Percentiles rank a stretch among this genome's conserved stretches.
Conservation (phyloP, 371 early-diverging fungal species). For the Polyrhizophydium stewartii region DNA sequence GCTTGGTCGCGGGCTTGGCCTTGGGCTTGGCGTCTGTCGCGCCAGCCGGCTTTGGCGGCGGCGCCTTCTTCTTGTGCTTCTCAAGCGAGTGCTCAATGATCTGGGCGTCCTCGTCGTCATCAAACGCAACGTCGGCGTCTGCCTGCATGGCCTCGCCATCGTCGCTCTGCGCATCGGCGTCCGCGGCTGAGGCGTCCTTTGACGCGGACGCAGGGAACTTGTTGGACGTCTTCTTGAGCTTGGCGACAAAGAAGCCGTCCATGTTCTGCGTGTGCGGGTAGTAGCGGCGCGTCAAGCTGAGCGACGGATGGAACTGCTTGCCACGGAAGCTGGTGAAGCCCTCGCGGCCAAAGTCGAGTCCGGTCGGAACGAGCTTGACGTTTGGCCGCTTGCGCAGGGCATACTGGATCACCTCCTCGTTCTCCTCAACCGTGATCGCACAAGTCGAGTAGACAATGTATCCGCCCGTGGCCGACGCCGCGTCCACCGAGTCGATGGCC, state of each 20-base stretch:
- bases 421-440: conserved; percentile 98
- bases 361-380: conserved; percentile 86
- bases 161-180: conserved; percentile 8
- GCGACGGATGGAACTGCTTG: conserved; percentile 79
- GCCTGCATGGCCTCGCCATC: conserved; percentile 19
- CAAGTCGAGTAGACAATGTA: conserved; percentile 99
- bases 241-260: conserved; percentile 99
- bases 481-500: conserved; percentile 98
- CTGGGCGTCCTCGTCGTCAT: conserved; percentile 66
- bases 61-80: not conserved
- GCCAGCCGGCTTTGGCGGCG: not conserved
- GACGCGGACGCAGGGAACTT: conserved; percentile 19
- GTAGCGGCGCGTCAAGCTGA: conserved; percentile 86
- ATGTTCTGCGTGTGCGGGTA: conserved; percentile 99
- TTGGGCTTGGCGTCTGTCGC: not conserved
- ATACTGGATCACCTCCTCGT: conserved; percentile 98
- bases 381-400: conserved; percentile 92
- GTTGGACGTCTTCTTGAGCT: conserved; percentile 78
- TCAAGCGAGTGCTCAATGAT: not conserved
- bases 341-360: conserved; percentile 88
- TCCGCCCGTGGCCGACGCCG: conserved; percentile 89
- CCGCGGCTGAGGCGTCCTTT: not conserved
- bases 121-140: conserved; percentile 40
- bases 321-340: conserved; percentile 87
- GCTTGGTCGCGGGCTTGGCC: conserved; percentile 9